Evolutionary conservation across 331 rosid genomes (phyloP), one percentile per base, ranked within the genome.

Genomic region (Dryas integrifolia): DNA sequence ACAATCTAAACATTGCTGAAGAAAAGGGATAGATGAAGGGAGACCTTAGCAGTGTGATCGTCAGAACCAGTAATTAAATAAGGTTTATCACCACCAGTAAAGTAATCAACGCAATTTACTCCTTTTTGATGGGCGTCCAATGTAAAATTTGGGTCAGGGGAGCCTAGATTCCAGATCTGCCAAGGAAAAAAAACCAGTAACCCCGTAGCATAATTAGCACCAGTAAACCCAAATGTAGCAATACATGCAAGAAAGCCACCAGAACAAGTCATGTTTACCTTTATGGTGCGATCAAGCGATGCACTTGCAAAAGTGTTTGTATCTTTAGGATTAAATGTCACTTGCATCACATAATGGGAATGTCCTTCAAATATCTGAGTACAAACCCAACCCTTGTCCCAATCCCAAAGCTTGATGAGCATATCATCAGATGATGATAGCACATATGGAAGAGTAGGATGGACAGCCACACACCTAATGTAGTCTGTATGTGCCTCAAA

Each of bases 291-390:
- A 81, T 96, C 99, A 79, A 96, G 99, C 53, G 99, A 96, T 50
- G 99, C 99, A 87, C 98, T 92, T 35, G 99, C 99, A 87, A 96
- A 96, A 72, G 99, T 96, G 82, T 96, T 96, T 52, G 97, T 96
- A 77, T 96, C 99, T 82, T 96, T 96, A 11, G 99, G 99, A 80
- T 96, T 96, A 83, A 96, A 92, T 56, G 98, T 96, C 73, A 96
- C 99, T 96, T 96, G 99, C 99, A 96, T 96, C 66, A 96, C 96
- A 82, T 92, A 96, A 86, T 96, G 99, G 53, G 98, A 96, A 76
- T 96, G 99, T 40, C 98, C 99, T 86, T 96, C 99, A 85, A 92
- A 96, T 82, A 96, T 90, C 82, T 96, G 99, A 77, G 98, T 92
- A 70, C 99, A 96, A 73, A 84, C 83, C 90, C 92, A 88, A 44